Evolutionary conservation across 352 stramenopile genomes (phyloP), one percentile per base, ranked within the genome.

Genomic region (Pythium dissimile): DNA sequence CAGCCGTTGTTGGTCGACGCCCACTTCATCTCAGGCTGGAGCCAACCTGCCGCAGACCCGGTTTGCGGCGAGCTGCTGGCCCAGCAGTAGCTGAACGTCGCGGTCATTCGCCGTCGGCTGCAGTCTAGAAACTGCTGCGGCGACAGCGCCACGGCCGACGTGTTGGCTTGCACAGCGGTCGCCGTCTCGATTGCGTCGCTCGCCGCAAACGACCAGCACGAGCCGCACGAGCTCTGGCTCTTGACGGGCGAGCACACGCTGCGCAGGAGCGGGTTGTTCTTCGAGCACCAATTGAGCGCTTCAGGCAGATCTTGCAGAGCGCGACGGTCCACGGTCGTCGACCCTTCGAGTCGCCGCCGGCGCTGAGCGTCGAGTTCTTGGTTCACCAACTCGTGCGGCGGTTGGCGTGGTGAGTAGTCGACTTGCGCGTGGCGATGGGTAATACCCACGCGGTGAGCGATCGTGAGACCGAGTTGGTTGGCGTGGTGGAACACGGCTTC

Each of bases 81-180:
- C 79, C 79, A 92, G 56, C 82, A 92, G 54, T 92, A 92, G 43
- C 80, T 27, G 45, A 89, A 92, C 20, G 77, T 89, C 18, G 66
- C 38, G 8, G 72, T 77, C 75, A 84, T 84, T 18, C 73, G 49
- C 31, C 74, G 73, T n/a, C 67, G 86, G 49, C 79, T 89, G 66
- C 82, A 92, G 35, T 80, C 69, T 11, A 92, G 54, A 31, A 92
- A 82, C 52, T 92, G 81, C 64, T 92, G 82, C 37, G 82, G 79
- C 12, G 82, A 92, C 34, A 92, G 59, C 42, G 82, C 69, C 27
- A 71, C 54, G 26, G 82, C 66, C 8, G 59, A 11, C 10, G 64
- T 74, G 32, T 69, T 48, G 6, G 69, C 66, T 45, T 62, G 68
- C 3, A 88, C 56, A 7, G 65, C 72, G 9, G 89, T 79, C 7